Base-by-base conservation (phyloP, 805 yeast genomes). In the Wickerhamiella kurtzmanii region DNA sequence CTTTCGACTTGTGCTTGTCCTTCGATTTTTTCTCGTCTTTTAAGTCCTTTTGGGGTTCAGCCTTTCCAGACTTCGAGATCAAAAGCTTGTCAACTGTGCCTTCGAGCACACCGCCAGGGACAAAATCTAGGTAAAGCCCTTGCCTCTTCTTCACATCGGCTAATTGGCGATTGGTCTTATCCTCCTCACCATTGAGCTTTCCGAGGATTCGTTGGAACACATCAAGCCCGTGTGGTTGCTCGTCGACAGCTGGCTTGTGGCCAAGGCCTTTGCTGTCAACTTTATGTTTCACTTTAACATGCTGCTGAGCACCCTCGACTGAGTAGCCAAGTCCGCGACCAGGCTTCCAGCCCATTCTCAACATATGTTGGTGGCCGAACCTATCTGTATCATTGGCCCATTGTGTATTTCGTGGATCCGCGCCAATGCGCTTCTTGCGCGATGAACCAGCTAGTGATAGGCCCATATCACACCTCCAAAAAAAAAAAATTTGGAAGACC, bases 121-220 rank as follows among this genome's bases (percentile, higher is more conserved):
- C 82, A 64, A 89, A 89, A 51, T 77, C 76, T 62, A 89, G 94
- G 57, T 77, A 79, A n/a, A 85, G 69, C 32, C 86, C 79, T 43
- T 76, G 76, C 49, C 72, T 71, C 55, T 84, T 71, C 58, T 80
- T 79, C 37, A 83, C 89, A 53, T 85, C 64, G 57, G 79, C 88
- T 50, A 75, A 67, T 48, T 68, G 67, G 42, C 53, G 47, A 22
- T 57, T 54, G 11, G 60, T 57, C 21, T 82, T 74, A 48, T 71
- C 74, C 32, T 77, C 82, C 58, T 81, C 89, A 42, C 96, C 96
- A 61, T 89, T 89, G 51, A 89, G 71, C 60, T 87, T 75, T 9
- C 96, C 96, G 51, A 89, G 68, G 41, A 89, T 75, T 55, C 94
- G 73, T 67, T 89, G 98, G 61, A 92, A 89, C 2, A 82, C 95